A percentile compares a stretch with the other conserved stretches of the same genome.
Evolutionary conservation across 306 rosid species (phyloP).

Genomic region (Corylus heterophylla): DNA sequence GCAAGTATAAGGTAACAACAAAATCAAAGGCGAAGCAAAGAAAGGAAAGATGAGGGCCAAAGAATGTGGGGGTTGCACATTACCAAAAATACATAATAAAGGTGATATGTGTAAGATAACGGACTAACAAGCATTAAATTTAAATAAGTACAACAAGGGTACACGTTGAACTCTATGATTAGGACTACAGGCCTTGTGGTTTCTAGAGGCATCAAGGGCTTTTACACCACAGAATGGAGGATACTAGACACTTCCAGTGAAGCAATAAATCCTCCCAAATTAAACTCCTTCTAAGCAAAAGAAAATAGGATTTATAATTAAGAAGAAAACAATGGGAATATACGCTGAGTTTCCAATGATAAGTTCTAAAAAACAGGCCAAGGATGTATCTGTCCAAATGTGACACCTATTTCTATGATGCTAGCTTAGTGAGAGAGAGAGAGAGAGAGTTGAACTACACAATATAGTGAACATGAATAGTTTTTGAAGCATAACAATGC

Average conservation of each 20-base stretch:
- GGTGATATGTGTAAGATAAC: background rate
- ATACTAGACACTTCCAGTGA: background rate
- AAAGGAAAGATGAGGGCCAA: background rate
- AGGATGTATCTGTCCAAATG: background rate
- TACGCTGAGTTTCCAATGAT: background rate
- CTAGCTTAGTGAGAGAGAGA: background rate
- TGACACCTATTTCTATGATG: background rate
- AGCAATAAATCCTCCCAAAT: constrained; percentile 1
- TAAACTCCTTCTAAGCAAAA: background rate
- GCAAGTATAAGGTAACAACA: constrained; percentile 32
- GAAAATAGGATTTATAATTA: background rate
- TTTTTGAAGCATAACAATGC: background rate
- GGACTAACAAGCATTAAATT: background rate
- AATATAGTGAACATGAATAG: background rate
- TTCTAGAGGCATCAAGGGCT: background rate
- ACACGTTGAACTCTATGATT: background rate
- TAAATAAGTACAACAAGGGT: background rate
- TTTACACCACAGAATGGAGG: background rate
- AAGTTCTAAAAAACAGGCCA: background rate
- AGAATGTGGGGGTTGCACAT: background rate
- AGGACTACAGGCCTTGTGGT: background rate
- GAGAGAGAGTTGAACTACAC: background rate
- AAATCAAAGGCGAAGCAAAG: background rate
- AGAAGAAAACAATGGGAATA: background rate
- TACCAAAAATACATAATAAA: background rate